A percentile compares a stretch with the other conserved stretches of the same genome.
Evolutionary conservation across 2,329 filamentous ascomycete species (phyloP).

Genomic region (Endothia cerciana): DNA sequence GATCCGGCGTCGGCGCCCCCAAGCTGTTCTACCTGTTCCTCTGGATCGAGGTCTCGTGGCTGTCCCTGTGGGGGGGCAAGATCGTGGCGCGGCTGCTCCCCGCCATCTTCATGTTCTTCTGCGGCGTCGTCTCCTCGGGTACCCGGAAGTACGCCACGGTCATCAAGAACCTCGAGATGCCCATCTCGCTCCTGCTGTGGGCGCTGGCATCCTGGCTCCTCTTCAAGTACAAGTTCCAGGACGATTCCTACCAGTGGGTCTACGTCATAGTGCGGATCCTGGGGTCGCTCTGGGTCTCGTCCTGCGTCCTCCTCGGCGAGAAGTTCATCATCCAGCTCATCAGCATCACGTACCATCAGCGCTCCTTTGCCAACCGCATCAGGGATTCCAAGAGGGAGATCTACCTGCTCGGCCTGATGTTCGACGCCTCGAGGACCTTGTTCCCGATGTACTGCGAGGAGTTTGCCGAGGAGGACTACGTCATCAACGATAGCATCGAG

Average conservation of each 20-base stretch:
- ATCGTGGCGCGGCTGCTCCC: slow-evolving; percentile 65
- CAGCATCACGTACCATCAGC: slow-evolving; percentile 82
- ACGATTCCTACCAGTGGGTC: slow-evolving; percentile 54
- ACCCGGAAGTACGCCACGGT: slow-evolving; percentile 73
- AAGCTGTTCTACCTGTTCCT: slow-evolving; percentile 65
- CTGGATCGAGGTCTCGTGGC: slow-evolving; percentile 72
- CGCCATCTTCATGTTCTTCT: slow-evolving; percentile 68
- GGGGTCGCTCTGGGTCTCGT: slow-evolving; percentile 68
- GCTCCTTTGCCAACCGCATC: slow-evolving; percentile 82
- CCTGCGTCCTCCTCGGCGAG: slow-evolving; percentile 74
- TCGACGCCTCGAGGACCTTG: slow-evolving; percentile 83
- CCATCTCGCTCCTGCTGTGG: slow-evolving; percentile 72
- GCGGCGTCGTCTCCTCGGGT: slow-evolving; percentile 70
- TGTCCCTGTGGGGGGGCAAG: slow-evolving; percentile 69
- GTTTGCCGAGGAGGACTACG: slow-evolving; percentile 88
- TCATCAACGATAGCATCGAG: slow-evolving; percentile 85
- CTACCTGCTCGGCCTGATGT: slow-evolving; percentile 79
- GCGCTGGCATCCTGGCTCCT: slow-evolving; percentile 64
- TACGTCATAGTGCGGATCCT: slow-evolving; percentile 67
- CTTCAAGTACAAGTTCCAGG: slow-evolving; percentile 59
- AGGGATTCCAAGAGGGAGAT: slow-evolving; percentile 89
- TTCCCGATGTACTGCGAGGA: slow-evolving; percentile 93
- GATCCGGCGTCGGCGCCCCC: slow-evolving; percentile 32
- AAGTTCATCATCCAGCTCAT: slow-evolving; percentile 81
- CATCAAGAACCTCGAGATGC: slow-evolving; percentile 65